Evolutionary conservation across 495 filamentous ascomycete species (phyloP), one percentile per base, ranked within the genome.

Genomic region (Terfezia boudieri): DNA sequence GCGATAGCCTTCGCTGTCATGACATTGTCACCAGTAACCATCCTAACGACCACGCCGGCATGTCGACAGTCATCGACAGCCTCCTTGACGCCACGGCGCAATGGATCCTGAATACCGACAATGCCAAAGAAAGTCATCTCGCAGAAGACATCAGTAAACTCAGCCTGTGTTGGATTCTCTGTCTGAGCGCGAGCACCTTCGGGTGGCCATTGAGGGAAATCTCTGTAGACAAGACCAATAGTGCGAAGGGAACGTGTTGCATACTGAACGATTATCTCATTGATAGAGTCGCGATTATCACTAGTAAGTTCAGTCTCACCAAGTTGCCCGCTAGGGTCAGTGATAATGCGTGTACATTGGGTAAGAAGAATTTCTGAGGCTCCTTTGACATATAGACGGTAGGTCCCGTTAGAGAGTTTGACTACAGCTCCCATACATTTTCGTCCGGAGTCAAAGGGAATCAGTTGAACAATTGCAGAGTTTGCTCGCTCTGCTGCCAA

Each of bases 21-120:
- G 53, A 86, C 72, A 58, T 90, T 92, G 61, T 94, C 86, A 55
- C 86, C 86, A 26, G 86, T 94, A 14, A 94, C 86, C 86, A 94
- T 93, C 37, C 83, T 78, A 12, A 90, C 84, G 59, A 78, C 79
- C 49, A 94, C 83, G 59, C 86, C 86, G 36, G 86, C 86, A 23
- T 74, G 68, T 58, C 84, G 79, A 53, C 82, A 86, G 53, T 77
- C 72, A 20, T 70, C 66, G n/a, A 94, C 85, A 7, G 86, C 81
- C 35, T 87, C 80, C 10, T 73, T 69, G 14, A 90, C 86, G 57
- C 85, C 86, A 7, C 68, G 67, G 52, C 83, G 73, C 26, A 86
- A 71, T n/a, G 83, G 81, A 62, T 88, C 83, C 58, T 84, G 81
- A 48, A 88, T 84, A 60, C 83, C 83, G 37, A 84, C 75, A 46